Evolutionary conservation across 1,284 basidiomycete genomes (phyloP), one percentile per base, ranked within the genome.

Genomic region (Boletus albobrunnescens): DNA sequence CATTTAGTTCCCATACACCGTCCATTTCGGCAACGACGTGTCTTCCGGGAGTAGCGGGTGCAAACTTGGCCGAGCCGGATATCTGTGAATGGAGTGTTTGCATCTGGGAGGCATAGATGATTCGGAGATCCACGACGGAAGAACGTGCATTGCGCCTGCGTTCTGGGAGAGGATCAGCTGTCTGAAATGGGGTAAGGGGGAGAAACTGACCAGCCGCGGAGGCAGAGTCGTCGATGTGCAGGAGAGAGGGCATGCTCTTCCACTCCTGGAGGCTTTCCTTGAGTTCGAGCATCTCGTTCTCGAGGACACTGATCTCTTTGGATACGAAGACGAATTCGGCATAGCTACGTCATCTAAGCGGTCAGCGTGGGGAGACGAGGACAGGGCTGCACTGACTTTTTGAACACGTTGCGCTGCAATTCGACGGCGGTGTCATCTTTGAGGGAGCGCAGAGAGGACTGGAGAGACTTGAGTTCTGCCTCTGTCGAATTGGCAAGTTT

Each of bases 221-320:
- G 36, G 78, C 77, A 2, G 81, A 79, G 56, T 91, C 89, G 46
- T 91, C 91, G 48, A 95, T 87, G 53, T 94, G 90, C 33, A 97
- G 76, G 12, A 93, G 77, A n/a, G 91, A 91, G 0, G 94, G 94
- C 76, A 96, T 91, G 41, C 82, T 82, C 67, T 93, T 94, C 88
- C 94, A 99, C 62, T 99, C 96, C 13, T 86, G 85, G 2, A 99
- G 75, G 3, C 90, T 80, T 50, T 95, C 91, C 65, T 97, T 98
- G 64, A 99, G 82, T 63, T 98, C 94, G 30, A 98, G 79, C 89
- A 98, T 92, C 65, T 98, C 94, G 64, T 95, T 97, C 72, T 99
- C 95, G 11, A 99, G 78, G 0, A 90, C 88, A 7, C 91, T 88
- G 38, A 99, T 95, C 69, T 99, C 96, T 63, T 98, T 99, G 8